These are phyloP conservation scores for Cryptosporidium tyzzeri DNA, from an alignment of 169 alveolate genomes.

Conservation along the genomic window DNA sequence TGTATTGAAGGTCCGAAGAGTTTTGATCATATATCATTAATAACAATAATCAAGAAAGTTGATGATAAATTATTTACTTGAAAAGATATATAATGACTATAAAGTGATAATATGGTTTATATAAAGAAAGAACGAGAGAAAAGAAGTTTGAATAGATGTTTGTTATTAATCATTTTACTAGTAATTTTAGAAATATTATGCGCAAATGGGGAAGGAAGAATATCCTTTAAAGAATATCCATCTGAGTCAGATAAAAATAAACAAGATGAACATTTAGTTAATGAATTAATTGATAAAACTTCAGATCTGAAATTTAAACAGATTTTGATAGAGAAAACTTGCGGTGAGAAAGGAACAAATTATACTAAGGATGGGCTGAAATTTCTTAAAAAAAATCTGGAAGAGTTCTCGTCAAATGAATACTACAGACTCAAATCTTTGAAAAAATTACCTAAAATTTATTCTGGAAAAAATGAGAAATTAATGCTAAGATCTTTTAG, in stretches of 20 bases:
- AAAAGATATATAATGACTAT: not conserved
- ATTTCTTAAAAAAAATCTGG: slow-evolving; percentile 11
- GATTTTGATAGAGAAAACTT: slow-evolving; percentile 25
- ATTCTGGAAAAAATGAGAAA: slow-evolving; percentile 26
- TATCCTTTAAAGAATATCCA: not conserved
- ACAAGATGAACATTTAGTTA: not conserved
- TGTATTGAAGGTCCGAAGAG: not conserved
- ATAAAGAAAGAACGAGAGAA: slow-evolving; percentile 12
- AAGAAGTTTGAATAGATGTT: not conserved
- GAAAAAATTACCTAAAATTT: slow-evolving; percentile 32
- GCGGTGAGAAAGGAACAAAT: slow-evolving; percentile 38
- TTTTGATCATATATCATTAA: not conserved
- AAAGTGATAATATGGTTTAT: slow-evolving; percentile 29
- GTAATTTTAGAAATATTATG: not conserved
- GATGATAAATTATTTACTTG: not conserved
- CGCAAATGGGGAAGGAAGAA: not conserved
- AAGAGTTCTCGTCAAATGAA: slow-evolving; percentile 41
- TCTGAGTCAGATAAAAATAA: not conserved
- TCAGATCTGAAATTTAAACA: slow-evolving; percentile 1
- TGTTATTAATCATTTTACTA: not conserved
- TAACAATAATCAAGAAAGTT: not conserved
- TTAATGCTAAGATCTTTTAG: slow-evolving; percentile 41
- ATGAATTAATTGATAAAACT: not conserved
- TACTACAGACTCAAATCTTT: slow-evolving; percentile 16
- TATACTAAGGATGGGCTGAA: slow-evolving; percentile 6